Evolutionary conservation across 148 eudicot genomes (phyloP).

Genomic region (Rhododendron ovatum): DNA sequence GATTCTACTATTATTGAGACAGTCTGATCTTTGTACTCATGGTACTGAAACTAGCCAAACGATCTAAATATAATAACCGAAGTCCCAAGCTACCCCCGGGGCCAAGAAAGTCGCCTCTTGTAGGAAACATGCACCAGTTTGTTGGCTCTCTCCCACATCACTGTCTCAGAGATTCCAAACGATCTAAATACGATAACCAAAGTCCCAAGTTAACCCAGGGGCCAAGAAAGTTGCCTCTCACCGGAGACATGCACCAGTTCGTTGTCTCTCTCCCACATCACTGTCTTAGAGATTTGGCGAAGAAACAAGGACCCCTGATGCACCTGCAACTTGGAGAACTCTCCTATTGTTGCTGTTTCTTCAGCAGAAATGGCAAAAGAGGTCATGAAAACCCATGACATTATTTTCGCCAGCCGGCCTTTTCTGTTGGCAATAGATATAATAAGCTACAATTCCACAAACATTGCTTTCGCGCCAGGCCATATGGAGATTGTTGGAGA

Average conservation of each 20-base stretch:
- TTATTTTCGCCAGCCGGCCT: background rate
- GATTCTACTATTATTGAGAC: background rate
- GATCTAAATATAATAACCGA: background rate
- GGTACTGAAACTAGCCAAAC: background rate
- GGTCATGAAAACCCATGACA: background rate
- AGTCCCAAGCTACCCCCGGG: conserved; percentile 20
- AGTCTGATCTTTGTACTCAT: background rate
- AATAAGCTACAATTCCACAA: background rate
- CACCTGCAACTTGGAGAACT: conserved; percentile 24
- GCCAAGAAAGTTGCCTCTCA: conserved; percentile 27
- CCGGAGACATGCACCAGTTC: conserved; percentile 15
- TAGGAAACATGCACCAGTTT: conserved; percentile 14
- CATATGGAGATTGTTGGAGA: background rate
- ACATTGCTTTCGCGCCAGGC: background rate
- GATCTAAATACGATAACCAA: background rate
- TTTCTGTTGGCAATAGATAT: background rate
- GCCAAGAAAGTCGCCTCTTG: conserved; percentile 26
- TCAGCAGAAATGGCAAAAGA: background rate
- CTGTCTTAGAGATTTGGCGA: conserved; percentile 11
- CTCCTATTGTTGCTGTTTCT: background rate
- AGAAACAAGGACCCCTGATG: conserved; percentile 30
- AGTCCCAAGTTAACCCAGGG: conserved; percentile 22
- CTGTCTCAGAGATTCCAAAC: background rate
- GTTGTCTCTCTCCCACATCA: conserved; percentile 22
- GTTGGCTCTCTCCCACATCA: conserved; percentile 23